Percentiles rank a stretch among this genome's conserved stretches.
Evolutionary conservation across 108 stramenopile genomes (phyloP).

Genomic region (Nitzschia inconspicua): DNA sequence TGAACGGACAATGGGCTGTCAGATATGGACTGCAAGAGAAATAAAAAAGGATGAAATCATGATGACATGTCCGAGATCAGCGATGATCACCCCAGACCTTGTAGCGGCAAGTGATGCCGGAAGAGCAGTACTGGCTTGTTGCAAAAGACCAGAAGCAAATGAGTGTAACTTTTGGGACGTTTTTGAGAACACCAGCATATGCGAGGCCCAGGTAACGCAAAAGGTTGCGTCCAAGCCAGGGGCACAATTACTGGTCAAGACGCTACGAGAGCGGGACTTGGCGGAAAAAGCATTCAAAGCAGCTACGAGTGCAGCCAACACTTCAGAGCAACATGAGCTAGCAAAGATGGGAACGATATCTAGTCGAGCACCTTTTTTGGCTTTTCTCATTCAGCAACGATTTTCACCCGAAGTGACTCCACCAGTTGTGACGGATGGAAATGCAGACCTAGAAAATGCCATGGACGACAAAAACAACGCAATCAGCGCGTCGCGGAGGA

Average conservation of each 20-base stretch:
- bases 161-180: constrained; percentile 61
- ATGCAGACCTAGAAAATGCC: constrained; percentile 12
- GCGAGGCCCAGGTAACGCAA: constrained; percentile 39
- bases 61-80: constrained; percentile 61
- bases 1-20: constrained; percentile 86
- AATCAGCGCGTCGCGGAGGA: constrained; percentile 7
- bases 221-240: constrained; percentile 58
- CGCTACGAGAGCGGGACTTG: constrained; percentile 77
- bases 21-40: constrained; percentile 67
- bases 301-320: not conserved
- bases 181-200: constrained; percentile 62
- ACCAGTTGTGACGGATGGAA: constrained; percentile 24
- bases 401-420: constrained; percentile 59
- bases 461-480: constrained; percentile 31
- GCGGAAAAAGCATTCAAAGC: constrained; percentile 49
- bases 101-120: constrained; percentile 86
- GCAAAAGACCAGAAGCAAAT: constrained; percentile 15
- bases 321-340: not conserved
- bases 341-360: constrained; percentile 27
- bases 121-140: constrained; percentile 70
- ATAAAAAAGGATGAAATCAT: constrained; percentile 77
- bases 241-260: constrained; percentile 80
- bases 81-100: constrained; percentile 83
- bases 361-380: constrained; percentile 57
- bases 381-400: constrained; percentile 80